Percentiles rank a stretch among this genome's conserved stretches.
These are phyloP conservation scores for Corchorus olitorius DNA, from an alignment of 345 rosid species.

Conservation along the genomic window DNA sequence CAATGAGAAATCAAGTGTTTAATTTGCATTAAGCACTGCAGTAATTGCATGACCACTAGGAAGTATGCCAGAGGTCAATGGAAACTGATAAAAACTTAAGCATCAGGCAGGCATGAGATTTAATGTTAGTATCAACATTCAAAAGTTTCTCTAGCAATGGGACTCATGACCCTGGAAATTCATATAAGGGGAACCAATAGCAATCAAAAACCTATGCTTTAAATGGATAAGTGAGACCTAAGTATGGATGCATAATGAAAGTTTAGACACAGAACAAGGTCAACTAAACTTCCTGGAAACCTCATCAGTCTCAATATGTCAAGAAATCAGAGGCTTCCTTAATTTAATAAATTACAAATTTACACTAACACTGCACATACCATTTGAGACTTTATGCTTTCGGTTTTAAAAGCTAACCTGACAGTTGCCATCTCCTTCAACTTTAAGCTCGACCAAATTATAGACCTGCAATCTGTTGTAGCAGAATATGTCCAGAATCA, in stretches of 20 bases:
- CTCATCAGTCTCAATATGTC: background rate
- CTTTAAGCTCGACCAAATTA: slow-evolving; percentile 57
- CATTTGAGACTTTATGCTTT: background rate
- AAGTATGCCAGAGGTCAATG: background rate
- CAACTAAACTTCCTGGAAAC: slow-evolving; percentile 1
- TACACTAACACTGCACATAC: background rate
- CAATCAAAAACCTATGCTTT: background rate
- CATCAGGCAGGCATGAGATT: background rate
- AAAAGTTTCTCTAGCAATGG: background rate
- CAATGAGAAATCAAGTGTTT: slow-evolving; percentile 10
- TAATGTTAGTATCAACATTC: background rate
- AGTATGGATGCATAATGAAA: background rate
- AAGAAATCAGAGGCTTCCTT: background rate
- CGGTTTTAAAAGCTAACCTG: slow-evolving; percentile 49
- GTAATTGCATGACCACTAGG: background rate
- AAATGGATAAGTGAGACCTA: slow-evolving; percentile 8
- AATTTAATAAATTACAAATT: background rate
- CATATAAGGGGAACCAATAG: slow-evolving; percentile 1
- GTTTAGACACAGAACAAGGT: slow-evolving; percentile 5
- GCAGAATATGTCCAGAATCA: background rate
- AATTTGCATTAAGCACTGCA: slow-evolving; percentile 6
- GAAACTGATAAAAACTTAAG: background rate
- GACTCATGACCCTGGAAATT: background rate
- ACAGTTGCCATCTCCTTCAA: slow-evolving; percentile 78
- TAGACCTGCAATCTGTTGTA: slow-evolving; percentile 49